phyloP scores from a whole-genome alignment of 2,329 filamentous ascomycete species.

The Aureobasidium sp. region DNA sequence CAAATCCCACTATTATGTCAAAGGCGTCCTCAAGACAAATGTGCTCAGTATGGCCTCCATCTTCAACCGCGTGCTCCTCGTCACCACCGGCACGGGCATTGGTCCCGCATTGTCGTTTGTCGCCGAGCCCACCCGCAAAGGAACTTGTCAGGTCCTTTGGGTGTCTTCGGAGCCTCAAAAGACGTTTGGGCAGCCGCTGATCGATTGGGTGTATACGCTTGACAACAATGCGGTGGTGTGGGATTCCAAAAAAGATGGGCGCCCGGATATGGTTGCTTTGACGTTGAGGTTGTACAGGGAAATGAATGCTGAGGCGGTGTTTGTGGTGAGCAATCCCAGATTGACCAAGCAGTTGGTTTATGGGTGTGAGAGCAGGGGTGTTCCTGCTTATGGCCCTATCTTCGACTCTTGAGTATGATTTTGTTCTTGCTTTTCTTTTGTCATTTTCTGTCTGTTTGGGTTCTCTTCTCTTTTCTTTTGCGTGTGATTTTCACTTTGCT shows the following conservation, averaged over 20 bases:
- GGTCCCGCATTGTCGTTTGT: constrained; percentile 60
- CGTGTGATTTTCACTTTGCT: background rate
- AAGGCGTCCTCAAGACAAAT: constrained; percentile 59
- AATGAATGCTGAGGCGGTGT: constrained; percentile 57
- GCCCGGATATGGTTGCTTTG: constrained; percentile 54
- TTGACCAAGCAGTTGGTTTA: constrained; percentile 64
- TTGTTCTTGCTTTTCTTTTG: background rate
- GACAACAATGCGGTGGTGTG: constrained; percentile 54
- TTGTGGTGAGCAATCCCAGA: constrained; percentile 63
- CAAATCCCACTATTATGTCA: constrained; percentile 58
- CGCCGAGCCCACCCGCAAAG: constrained; percentile 38
- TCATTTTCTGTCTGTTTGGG: background rate
- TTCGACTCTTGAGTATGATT: constrained; percentile 58
- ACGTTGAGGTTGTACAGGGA: constrained; percentile 45
- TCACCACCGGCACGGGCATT: constrained; percentile 67
- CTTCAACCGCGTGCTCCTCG: constrained; percentile 57
- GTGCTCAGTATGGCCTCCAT: constrained; percentile 61
- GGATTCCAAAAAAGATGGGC: constrained; percentile 52
- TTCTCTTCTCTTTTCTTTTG: background rate
- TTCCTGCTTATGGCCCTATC: constrained; percentile 65
- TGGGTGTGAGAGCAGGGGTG: constrained; percentile 57
- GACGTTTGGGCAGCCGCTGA: constrained; percentile 37
- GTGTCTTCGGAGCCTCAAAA: constrained; percentile 47
- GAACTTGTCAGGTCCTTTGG: constrained; percentile 61
- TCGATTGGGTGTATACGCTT: constrained; percentile 8